Evolutionary conservation across 1,284 basidiomycete species (phyloP).

Genomic region (Malassezia vespertilionis): DNA sequence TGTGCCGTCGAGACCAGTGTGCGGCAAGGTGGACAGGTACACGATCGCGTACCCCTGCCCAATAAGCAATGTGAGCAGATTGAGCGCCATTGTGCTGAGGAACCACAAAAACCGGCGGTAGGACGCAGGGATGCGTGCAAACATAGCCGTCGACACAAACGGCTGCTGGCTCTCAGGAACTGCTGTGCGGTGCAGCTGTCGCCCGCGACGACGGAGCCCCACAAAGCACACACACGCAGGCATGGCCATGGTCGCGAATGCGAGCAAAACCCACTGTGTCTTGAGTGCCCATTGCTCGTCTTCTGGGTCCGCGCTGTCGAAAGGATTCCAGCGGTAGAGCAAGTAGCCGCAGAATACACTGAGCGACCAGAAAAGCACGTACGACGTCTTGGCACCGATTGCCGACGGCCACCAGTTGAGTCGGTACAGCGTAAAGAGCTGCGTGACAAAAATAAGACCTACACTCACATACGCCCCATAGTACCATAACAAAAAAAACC

Average conservation of each 20-base stretch:
- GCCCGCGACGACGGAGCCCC: constrained; percentile 34
- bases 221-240: constrained; percentile 50
- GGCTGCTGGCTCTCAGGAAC: constrained; percentile 49
- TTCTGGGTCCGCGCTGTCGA: constrained; percentile 16
- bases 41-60: constrained; percentile 55
- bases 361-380: constrained; percentile 51
- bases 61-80: constrained; percentile 53
- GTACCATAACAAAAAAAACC: constrained; percentile 46
- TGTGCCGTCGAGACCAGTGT: constrained; percentile 53
- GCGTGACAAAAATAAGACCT: constrained; percentile 54
- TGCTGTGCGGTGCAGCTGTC: constrained; percentile 43
- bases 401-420: constrained; percentile 50
- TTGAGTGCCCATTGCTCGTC: constrained; percentile 53
- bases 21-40: constrained; percentile 53
- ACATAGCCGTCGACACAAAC: constrained; percentile 51
- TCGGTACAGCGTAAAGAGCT: constrained; percentile 53
- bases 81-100: constrained; percentile 52
- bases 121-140: constrained; percentile 51
- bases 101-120: constrained; percentile 56
- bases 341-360: constrained; percentile 50
- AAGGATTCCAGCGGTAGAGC: constrained; percentile 47
- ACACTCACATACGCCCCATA: constrained; percentile 45
- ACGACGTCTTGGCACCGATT: constrained; percentile 52
- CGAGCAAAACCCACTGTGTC: constrained; percentile 54
- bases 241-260: constrained; percentile 54